These are phyloP conservation scores for Phytophthora agathidicida DNA, from an alignment of 352 stramenopile genomes.

Conservation along the genomic window DNA sequence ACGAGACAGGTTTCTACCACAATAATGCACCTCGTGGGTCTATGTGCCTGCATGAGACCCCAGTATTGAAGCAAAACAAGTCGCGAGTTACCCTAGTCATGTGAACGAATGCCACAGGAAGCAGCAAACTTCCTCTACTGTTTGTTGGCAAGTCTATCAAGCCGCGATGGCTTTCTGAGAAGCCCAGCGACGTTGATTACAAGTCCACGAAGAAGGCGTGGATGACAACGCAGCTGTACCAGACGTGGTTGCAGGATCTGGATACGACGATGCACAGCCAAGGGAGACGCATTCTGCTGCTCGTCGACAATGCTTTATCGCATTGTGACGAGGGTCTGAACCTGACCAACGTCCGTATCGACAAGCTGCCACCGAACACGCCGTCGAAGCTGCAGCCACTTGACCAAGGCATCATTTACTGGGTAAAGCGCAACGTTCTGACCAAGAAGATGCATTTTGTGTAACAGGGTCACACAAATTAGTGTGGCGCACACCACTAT, in stretches of 20 bases:
- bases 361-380: constrained; percentile 5
- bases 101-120: constrained; percentile 3
- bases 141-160: constrained; percentile 7
- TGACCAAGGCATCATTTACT: constrained; percentile 17
- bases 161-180: background rate
- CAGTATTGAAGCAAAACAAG: constrained; percentile 2
- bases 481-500: too few species aligned
- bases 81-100: background rate
- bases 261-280: background rate
- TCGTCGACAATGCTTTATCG: constrained; percentile 8
- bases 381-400: constrained; percentile 6
- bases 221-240: constrained; percentile 5
- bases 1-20: constrained; percentile 3
- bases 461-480: too few species aligned
- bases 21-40: background rate
- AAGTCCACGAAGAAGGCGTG: constrained; percentile 5
- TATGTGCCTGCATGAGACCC: background rate
- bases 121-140: constrained; percentile 1
- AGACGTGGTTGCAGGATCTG: constrained; percentile 5
- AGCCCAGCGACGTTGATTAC: background rate
- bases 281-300: background rate
- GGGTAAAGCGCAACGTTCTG: constrained; percentile 2
- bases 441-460: constrained; percentile 8
- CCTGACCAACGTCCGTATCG: constrained; percentile 6
- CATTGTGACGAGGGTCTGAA: background rate